Evolutionary conservation across 2,329 filamentous ascomycete genomes (phyloP).

Genomic region (Aureobasidium zeae): DNA sequence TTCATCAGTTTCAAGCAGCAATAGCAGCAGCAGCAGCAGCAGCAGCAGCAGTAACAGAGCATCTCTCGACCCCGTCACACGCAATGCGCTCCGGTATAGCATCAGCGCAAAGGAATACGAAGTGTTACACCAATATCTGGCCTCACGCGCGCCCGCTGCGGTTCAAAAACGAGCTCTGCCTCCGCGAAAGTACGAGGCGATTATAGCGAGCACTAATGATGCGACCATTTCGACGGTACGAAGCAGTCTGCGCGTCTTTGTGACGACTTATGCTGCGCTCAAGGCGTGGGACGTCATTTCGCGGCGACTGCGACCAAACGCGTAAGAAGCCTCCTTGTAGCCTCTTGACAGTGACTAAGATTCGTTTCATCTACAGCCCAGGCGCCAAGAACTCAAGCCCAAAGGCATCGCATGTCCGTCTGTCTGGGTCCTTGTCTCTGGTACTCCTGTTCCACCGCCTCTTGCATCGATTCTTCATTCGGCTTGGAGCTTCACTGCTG

Average conservation of each 20-base stretch:
- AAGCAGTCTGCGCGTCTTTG: constrained; percentile 37
- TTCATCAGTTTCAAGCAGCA: constrained; percentile 3
- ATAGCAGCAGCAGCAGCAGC: constrained; percentile 13
- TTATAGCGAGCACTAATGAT: constrained; percentile 37
- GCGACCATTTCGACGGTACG: constrained; percentile 34
- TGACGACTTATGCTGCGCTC: constrained; percentile 35
- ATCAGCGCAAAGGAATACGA: constrained; percentile 78
- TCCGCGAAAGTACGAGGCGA: constrained; percentile 43
- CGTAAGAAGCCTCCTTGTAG: not conserved
- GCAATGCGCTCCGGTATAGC: constrained; percentile 79
- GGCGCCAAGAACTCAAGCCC: constrained; percentile 9
- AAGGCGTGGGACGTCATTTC: constrained; percentile 40
- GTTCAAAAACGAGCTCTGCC: constrained; percentile 46
- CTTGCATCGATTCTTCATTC: constrained; percentile 79
- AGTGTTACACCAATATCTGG: constrained; percentile 69
- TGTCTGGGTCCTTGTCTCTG: constrained; percentile 73
- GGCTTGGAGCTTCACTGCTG: constrained; percentile 68
- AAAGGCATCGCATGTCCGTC: constrained; percentile 52
- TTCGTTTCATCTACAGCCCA: not conserved
- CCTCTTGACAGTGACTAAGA: not conserved
- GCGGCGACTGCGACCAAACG: constrained; percentile 24
- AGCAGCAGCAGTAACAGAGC: constrained; percentile 12
- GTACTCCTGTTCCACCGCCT: constrained; percentile 83
- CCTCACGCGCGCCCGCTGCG: constrained; percentile 60
- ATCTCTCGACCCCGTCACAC: constrained; percentile 59